Evolutionary conservation across 495 filamentous ascomycete genomes (phyloP).

Genomic region (Evansstolkia leycettana): DNA sequence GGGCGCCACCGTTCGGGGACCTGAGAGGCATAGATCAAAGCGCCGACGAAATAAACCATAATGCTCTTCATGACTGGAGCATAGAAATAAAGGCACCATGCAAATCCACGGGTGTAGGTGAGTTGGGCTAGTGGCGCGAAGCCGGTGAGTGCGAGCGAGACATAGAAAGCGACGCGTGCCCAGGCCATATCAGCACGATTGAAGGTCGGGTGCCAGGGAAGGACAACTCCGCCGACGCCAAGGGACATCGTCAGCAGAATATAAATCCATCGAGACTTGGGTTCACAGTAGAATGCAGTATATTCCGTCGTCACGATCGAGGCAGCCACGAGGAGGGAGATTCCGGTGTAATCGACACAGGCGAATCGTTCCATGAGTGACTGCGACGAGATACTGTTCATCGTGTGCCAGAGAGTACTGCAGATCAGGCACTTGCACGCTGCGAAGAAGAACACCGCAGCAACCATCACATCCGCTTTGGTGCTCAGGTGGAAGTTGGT

Average conservation of each 20-base stretch:
- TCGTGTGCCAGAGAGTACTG: slow-evolving; percentile 94
- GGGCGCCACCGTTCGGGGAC: slow-evolving; percentile 88
- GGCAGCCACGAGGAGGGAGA: slow-evolving; percentile 88
- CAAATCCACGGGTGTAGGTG: slow-evolving; percentile 57
- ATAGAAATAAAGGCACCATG: slow-evolving; percentile 75
- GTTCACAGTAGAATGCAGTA: slow-evolving; percentile 97
- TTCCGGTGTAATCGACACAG: slow-evolving; percentile 97
- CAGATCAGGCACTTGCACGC: slow-evolving; percentile 93
- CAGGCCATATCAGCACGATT: slow-evolving; percentile 88
- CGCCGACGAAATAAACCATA: slow-evolving; percentile 73
- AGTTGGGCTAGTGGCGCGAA: slow-evolving; percentile 84
- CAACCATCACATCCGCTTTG: slow-evolving; percentile 75
- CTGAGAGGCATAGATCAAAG: slow-evolving; percentile 83
- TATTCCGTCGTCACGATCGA: slow-evolving; percentile 98
- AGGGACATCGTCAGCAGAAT: slow-evolving; percentile 70
- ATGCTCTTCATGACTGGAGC: slow-evolving; percentile 77
- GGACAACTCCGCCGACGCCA: slow-evolving; percentile 76
- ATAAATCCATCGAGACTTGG: slow-evolving; percentile 74
- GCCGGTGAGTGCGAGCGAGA: slow-evolving; percentile 77
- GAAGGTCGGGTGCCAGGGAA: slow-evolving; percentile 95
- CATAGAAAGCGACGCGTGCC: slow-evolving; percentile 85
- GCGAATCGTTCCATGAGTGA: slow-evolving; percentile 88
- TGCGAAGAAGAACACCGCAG: slow-evolving; percentile 92
- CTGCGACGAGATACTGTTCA: slow-evolving; percentile 88
- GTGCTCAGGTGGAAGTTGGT: slow-evolving; percentile 78